Conservation (phyloP, 176 grass and related monocot genomes). For the Puya raimondii region DNA sequence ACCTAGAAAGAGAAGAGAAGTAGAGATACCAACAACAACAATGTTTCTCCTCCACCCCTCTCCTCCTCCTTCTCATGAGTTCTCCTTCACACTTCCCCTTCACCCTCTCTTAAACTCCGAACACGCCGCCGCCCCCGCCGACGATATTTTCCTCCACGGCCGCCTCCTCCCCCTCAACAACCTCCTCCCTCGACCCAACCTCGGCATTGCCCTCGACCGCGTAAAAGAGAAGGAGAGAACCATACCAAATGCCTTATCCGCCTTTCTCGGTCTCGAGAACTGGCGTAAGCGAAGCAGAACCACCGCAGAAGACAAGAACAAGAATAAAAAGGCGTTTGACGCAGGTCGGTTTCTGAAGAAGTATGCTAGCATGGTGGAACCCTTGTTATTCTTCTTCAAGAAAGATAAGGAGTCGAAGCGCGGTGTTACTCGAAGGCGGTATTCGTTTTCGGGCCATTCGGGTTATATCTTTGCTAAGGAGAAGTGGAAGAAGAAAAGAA, state of each 20-base stretch:
- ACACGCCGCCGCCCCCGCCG: background rate
- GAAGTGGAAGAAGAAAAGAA: constrained; percentile 23
- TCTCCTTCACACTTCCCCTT: constrained; percentile 42
- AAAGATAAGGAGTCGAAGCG: constrained; percentile 27
- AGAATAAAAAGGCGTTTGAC: constrained; percentile 40
- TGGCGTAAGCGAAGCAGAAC: constrained; percentile 27
- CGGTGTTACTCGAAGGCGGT: constrained; percentile 34
- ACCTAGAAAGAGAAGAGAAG: background rate
- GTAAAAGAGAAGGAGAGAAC: constrained; percentile 30
- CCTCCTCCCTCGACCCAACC: background rate
- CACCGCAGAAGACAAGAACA: constrained; percentile 9
- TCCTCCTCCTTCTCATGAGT: constrained; percentile 43
- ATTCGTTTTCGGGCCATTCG: constrained; percentile 55
- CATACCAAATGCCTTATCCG: constrained; percentile 31
- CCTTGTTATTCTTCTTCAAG: constrained; percentile 23
- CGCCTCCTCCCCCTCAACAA: background rate
- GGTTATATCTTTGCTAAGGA: constrained; percentile 13
- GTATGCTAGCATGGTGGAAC: constrained; percentile 62
- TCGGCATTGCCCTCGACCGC: constrained; percentile 28
- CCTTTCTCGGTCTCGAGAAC: constrained; percentile 35
- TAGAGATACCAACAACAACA: background rate
- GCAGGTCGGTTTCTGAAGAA: constrained; percentile 53
- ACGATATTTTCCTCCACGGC: constrained; percentile 12
- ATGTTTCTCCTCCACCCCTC: constrained; percentile 9
- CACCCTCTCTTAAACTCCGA: constrained; percentile 1